Evolutionary conservation across 192 early-diverging fungal species (phyloP).

Genomic region (Backusella australiensis): DNA sequence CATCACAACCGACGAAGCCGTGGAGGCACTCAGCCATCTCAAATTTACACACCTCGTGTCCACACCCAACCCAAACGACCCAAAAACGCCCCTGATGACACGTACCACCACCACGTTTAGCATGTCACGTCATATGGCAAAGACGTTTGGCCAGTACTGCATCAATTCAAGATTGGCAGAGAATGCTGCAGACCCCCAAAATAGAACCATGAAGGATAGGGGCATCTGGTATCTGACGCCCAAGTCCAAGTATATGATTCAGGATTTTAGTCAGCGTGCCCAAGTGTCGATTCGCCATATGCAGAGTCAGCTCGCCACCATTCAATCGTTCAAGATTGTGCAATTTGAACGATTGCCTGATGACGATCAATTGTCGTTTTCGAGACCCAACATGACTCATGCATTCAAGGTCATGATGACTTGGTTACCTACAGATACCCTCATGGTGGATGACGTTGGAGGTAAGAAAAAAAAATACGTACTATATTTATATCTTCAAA

Average conservation of each 20-base stretch:
- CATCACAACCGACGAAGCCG: conserved; percentile 8
- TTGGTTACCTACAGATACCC: conserved; percentile 33
- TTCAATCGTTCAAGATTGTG: conserved; percentile 15
- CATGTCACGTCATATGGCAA: conserved; percentile 51
- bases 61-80: conserved; percentile 45
- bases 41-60: conserved; percentile 42
- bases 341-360: conserved; percentile 25
- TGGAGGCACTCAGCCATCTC: background rate
- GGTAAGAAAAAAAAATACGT: background rate
- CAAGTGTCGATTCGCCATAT: conserved; percentile 33
- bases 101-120: conserved; percentile 56
- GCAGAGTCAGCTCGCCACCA: background rate
- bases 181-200: conserved; percentile 40
- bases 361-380: conserved; percentile 45
- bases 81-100: conserved; percentile 37
- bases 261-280: conserved; percentile 38
- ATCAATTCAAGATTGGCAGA: conserved; percentile 51
- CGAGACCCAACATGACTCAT: conserved; percentile 31
- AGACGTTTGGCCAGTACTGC: conserved; percentile 50
- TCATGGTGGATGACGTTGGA: conserved; percentile 19
- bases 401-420: conserved; percentile 47
- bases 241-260: conserved; percentile 50
- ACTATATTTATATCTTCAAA: too few relatives aligned
- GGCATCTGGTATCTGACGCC: conserved; percentile 43
- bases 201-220: conserved; percentile 44